phyloP scores from a whole-genome alignment of 2,329 filamentous ascomycete species.

The Samsoniella hepiali region DNA sequence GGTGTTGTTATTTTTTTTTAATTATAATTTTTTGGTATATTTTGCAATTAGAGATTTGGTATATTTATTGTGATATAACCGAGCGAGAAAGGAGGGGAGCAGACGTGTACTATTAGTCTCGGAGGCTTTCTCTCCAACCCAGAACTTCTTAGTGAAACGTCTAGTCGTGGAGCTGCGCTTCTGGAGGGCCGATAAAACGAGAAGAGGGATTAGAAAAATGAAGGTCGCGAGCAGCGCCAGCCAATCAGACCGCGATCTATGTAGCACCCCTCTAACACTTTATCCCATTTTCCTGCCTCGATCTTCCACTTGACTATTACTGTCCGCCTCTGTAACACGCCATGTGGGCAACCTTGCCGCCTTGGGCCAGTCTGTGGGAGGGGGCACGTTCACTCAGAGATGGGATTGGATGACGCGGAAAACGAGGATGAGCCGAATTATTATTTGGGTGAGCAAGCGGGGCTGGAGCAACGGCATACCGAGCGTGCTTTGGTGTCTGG shows the following conservation, averaged over 20 bases:
- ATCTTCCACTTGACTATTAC: too few species aligned
- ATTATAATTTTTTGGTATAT: neutral
- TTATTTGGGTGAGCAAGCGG: neutral
- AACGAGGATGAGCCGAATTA: neutral
- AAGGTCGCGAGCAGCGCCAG: too few species aligned
- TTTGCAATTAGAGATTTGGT: too few species aligned
- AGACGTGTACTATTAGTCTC: slow-evolving; percentile 2
- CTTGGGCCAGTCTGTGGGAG: neutral
- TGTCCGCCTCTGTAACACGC: slow-evolving; percentile 15
- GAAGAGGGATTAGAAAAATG: too few species aligned
- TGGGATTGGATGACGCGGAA: neutral
- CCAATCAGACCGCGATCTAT: too few species aligned
- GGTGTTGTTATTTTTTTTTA: too few species aligned
- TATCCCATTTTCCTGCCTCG: too few species aligned
- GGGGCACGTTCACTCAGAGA: neutral
- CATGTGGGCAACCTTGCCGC: slow-evolving; percentile 16
- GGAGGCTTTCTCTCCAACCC: neutral
- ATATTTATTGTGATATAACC: too few species aligned
- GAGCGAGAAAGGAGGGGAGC: neutral
- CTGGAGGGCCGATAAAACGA: neutral
- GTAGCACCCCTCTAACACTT: too few species aligned
- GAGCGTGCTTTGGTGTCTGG: neutral
- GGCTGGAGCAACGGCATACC: neutral
- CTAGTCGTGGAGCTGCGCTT: slow-evolving; percentile 1
- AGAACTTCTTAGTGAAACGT: slow-evolving; percentile 9